A percentile compares a stretch with the other conserved stretches of the same genome.
Conservation (phyloP, 2,329 filamentous ascomycete species). For the Chaetomium olivaceum region DNA sequence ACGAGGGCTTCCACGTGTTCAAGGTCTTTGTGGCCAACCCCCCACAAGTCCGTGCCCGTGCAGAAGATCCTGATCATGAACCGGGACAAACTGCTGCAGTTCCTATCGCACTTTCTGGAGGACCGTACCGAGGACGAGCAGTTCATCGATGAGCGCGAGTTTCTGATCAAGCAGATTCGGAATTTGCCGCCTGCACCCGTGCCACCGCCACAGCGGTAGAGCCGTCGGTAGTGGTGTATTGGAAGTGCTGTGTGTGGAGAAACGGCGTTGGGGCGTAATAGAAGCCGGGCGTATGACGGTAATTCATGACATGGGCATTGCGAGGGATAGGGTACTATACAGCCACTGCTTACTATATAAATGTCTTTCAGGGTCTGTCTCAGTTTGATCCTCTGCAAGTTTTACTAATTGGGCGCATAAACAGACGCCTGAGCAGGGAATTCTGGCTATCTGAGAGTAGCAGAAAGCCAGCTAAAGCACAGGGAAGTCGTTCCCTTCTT, state of each 20-base stretch:
- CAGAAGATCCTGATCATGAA: constrained; percentile 97
- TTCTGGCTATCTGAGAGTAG: no score
- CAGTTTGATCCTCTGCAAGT: no score
- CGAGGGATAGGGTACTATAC: constrained; percentile 12
- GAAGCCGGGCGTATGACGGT: background rate
- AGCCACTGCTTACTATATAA: constrained; percentile 7
- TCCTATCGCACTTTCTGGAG: constrained; percentile 88
- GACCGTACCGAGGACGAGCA: constrained; percentile 97
- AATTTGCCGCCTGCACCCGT: constrained; percentile 64
- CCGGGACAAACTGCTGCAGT: constrained; percentile 82
- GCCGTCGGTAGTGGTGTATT: constrained; percentile 1
- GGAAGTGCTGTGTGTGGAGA: background rate
- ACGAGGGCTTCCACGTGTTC: constrained; percentile 98
- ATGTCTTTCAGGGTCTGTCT: background rate
- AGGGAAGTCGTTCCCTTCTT: background rate
- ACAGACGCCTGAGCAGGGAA: background rate
- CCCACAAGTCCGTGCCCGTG: constrained; percentile 94
- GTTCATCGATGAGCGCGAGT: constrained; percentile 97
- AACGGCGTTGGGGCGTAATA: constrained; percentile 22
- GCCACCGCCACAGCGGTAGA: constrained; percentile 49
- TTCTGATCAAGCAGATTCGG: constrained; percentile 90
- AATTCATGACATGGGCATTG: constrained; percentile 19
- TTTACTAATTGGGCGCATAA: background rate
- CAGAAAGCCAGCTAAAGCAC: background rate
- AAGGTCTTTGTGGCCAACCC: constrained; percentile 99